A percentile compares a stretch with the other conserved stretches of the same genome.
Conservation (phyloP, 257 asterid genomes). For the Solanum etuberosum region DNA sequence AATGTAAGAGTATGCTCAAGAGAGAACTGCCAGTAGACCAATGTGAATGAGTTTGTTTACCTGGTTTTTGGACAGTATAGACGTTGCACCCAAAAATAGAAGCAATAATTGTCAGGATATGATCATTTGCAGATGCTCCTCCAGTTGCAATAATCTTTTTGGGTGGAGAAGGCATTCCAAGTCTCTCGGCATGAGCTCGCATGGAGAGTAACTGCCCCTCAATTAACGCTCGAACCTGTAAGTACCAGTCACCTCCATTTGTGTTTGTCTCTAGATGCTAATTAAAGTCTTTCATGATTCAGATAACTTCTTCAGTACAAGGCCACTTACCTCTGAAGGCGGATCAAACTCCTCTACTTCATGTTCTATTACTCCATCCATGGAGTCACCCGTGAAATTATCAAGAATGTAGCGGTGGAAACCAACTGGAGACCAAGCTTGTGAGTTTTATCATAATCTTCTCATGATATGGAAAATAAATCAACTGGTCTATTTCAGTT, state of each 20-base stretch:
- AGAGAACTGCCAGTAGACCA: background rate
- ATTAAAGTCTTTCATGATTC: background rate
- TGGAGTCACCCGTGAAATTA: slow-evolving; percentile 41
- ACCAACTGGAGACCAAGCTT: slow-evolving; percentile 47
- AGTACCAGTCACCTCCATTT: background rate
- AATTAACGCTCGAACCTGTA: slow-evolving; percentile 73
- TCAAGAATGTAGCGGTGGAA: slow-evolving; percentile 59
- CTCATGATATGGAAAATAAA: background rate
- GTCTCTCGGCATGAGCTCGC: slow-evolving; percentile 86
- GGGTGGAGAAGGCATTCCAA: slow-evolving; percentile 92
- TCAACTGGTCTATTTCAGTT: background rate
- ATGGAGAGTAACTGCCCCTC: slow-evolving; percentile 91
- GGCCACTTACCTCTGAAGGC: slow-evolving; percentile 57
- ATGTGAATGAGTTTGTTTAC: slow-evolving; percentile 14
- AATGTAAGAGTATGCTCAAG: background rate
- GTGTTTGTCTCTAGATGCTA: background rate
- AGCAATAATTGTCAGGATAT: slow-evolving; percentile 48
- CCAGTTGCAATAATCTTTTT: slow-evolving; percentile 92
- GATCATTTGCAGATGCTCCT: slow-evolving; percentile 74
- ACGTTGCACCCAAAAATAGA: slow-evolving; percentile 77
- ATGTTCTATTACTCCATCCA: slow-evolving; percentile 45
- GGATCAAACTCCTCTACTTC: slow-evolving; percentile 66
- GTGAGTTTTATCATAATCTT: background rate
- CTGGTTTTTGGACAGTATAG: slow-evolving; percentile 66
- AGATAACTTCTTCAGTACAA: background rate